Evolutionary conservation across 2,329 filamentous ascomycete species (phyloP), one percentile per base, ranked within the genome.

Genomic region (Ophiostoma tasmaniense): DNA sequence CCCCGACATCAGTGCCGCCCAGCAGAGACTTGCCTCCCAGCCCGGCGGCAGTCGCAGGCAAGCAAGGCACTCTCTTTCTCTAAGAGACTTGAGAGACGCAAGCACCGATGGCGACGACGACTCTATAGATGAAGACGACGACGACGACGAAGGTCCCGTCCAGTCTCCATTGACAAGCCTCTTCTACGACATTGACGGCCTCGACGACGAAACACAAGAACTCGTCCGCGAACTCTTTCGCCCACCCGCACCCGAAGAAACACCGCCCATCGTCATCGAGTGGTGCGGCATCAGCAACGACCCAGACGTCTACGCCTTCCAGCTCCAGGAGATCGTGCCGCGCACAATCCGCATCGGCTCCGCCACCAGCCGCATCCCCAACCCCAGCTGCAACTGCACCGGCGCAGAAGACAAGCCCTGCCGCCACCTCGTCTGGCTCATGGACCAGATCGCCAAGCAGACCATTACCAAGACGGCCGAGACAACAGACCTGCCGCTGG

Each of bases 321-420:
- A 85, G 73, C 80, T 87, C 77, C 83, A 82, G 3, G 85, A 87
- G 74, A 76, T 82, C 2, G 82, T 83, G 33, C 83, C 83, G 17
- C 81, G 82, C 13, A 83, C 82, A 22, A 79, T 87, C 59, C 80
- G 83, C 55, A 83, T 85, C 37, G 81, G 81, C 1, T 77, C 79
- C 1, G 74, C 78, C 0, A 75, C 75, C 37, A 80, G 80, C 71
- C 78, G 74, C 42, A 79, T 78, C 65, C 76, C 81, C 1, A 74
- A 73, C 0, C 79, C 84, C 4, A 78, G 75, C 22, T 87, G 84
- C 76, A 82, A 81, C 35, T 86, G 84, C 70, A 74, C 68, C 1
- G 69, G 62, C 28, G 33, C 45, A 5, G 70, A 71, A 70, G 68
- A 72, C 74, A 72, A 74, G 45, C 82, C 81, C 0, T 86, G 84